Percentiles rank a stretch among this genome's conserved stretches.
These are phyloP conservation scores for Scolecobasidium constrictum DNA, from an alignment of 2,329 filamentous ascomycete species.

Conservation along the genomic window DNA sequence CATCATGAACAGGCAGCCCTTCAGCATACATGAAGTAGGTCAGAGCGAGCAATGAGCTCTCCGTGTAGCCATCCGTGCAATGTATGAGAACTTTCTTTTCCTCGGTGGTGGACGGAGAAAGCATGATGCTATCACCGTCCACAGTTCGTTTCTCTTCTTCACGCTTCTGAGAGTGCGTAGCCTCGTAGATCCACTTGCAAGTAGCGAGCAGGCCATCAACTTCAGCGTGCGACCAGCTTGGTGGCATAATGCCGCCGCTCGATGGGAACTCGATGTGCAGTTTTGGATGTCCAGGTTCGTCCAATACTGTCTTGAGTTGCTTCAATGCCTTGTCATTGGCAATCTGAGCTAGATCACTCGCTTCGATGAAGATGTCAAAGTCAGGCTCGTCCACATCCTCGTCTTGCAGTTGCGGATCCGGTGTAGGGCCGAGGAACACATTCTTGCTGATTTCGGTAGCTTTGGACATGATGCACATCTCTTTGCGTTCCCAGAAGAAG, in stretches of 20 bases:
- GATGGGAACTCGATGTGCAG: conserved; percentile 74
- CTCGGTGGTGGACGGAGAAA: conserved; percentile 21
- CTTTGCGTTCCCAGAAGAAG: conserved; percentile 73
- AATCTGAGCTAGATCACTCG: conserved; percentile 72
- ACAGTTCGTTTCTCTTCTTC: conserved; percentile 25
- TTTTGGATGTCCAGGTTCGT: conserved; percentile 33
- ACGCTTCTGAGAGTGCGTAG: conserved; percentile 52
- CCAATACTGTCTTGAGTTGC: conserved; percentile 25
- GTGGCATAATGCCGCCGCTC: conserved; percentile 82
- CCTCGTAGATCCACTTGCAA: conserved; percentile 79
- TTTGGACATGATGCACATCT: conserved; percentile 90
- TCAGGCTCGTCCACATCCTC: conserved; percentile 39
- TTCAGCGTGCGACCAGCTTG: conserved; percentile 73
- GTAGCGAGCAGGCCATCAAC: conserved; percentile 76
- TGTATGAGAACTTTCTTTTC: conserved; percentile 73
- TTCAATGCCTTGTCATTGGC: conserved; percentile 59
- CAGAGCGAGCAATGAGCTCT: conserved; percentile 78
- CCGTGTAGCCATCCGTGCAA: conserved; percentile 92
- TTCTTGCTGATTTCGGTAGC: conserved; percentile 82
- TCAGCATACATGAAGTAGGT: conserved; percentile 92
- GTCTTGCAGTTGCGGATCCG: conserved; percentile 43
- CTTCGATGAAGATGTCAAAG: conserved; percentile 84
- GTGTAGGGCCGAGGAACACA: conserved; percentile 82
- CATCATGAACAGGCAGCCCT: conserved; percentile 66
- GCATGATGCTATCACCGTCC: conserved; percentile 44